Conservation (phyloP, 1,139 yeast species). For the Geotrichum fermentans region DNA sequence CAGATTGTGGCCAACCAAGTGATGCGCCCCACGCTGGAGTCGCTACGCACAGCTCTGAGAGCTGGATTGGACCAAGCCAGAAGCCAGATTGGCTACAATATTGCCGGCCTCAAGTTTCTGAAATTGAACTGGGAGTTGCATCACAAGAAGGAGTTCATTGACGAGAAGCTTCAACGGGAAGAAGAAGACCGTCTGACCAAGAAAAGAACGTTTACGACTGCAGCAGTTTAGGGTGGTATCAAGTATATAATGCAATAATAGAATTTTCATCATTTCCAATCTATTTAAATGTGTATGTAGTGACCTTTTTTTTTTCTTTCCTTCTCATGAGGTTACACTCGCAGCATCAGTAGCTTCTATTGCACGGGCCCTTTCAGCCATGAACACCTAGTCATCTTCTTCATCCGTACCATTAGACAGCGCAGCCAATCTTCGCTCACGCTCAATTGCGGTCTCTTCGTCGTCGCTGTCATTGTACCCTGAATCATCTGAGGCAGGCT, state of each 20-base stretch:
- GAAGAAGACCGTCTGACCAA: constrained; percentile 52
- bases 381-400: constrained; percentile 22
- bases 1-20: constrained; percentile 48
- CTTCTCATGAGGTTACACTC: too few species aligned
- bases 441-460: constrained; percentile 64
- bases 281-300: too few species aligned
- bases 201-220: constrained; percentile 58
- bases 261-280: not conserved
- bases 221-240: constrained; percentile 11
- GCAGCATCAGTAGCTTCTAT: not conserved
- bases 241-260: not conserved
- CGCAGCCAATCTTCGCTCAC: constrained; percentile 74
- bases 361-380: constrained; percentile 5
- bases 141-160: constrained; percentile 71
- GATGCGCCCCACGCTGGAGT: constrained; percentile 38
- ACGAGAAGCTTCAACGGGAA: constrained; percentile 56
- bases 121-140: constrained; percentile 73
- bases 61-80: constrained; percentile 49
- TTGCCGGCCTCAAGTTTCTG: constrained; percentile 72
- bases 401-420: constrained; percentile 37
- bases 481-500: not conserved
- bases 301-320: too few species aligned
- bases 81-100: constrained; percentile 73
- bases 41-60: constrained; percentile 35
- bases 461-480: constrained; percentile 8